Base-by-base conservation (phyloP, 2,329 filamentous ascomycete species). In the Xylariaceae sp. region DNA sequence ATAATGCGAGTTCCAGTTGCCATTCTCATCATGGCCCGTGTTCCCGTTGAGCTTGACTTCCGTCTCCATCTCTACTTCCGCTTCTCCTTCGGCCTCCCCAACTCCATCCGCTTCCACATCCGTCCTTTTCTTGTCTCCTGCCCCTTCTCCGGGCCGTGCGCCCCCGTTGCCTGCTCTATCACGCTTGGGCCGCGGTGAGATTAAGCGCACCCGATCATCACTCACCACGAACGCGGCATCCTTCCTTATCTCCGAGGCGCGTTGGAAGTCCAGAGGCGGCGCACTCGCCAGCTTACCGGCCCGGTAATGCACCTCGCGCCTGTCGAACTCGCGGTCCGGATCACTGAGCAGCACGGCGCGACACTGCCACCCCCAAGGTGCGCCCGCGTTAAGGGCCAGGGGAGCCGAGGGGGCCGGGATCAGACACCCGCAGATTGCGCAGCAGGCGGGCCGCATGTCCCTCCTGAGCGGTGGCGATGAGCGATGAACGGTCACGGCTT, bases 311-410 rank as follows among this genome's bases (percentile, higher is more conserved):
- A 43, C 27, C 39, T 57, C 52, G 3, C 58, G 30, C 6, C 41
- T 46, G 21, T 63, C 61, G 15, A 64, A 61, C 47, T 64, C 57
- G 9, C 46, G 29, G 6, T 33, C 49, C 9, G 60, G 58, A 39
- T 63, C 60, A 33, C 53, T 59, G 20, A 65, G 56, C 2, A 65
- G 41, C 18, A 63, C 41, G 8, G 46, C 50, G 8, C 57, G 27
- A 1, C 39, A 24, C 50, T 55, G 57, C 63, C 60, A 64, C 23
- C 21, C 50, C 18, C 33, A 44, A 4, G 21, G 23, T 11, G 27
- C 40, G 9, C 23, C 48, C 8, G 29, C 24, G 7, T 37, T 11
- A 3, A 32, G 29, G n/a, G 42, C 43, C n/a, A 21, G 37, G 7
- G 27, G 27, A 30, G 27, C 7, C 27, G 27, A 30, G 27, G 27